Percentiles rank a stretch among this genome's conserved stretches.
These are phyloP conservation scores for Lactifluus volemus DNA, from an alignment of 768 basidiomycete genomes.

Conservation along the genomic window DNA sequence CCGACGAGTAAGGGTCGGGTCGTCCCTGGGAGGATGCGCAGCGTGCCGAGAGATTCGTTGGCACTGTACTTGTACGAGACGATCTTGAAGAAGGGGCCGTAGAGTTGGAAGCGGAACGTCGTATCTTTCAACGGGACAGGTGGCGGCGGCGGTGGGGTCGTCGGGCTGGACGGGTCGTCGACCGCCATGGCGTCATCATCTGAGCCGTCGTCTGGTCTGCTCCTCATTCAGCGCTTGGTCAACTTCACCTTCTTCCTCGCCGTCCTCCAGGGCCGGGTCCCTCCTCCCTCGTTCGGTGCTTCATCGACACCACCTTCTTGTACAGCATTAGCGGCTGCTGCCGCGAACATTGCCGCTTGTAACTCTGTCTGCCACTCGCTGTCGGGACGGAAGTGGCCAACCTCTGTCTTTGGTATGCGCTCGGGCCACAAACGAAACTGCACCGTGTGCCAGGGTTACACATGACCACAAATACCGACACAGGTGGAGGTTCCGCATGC, in stretches of 20 bases:
- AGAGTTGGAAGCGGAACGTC: slow-evolving; percentile 19
- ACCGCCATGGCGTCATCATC: slow-evolving; percentile 10
- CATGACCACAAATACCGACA: slow-evolving; percentile 16
- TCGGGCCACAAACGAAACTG: slow-evolving; percentile 18
- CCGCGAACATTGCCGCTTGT: neutral
- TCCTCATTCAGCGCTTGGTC: neutral
- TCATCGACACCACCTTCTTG: neutral
- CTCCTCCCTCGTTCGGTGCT: too few relatives aligned
- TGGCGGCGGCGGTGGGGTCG: neutral
- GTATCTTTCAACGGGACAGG: slow-evolving; percentile 10
- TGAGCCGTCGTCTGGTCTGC: neutral
- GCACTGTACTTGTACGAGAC: neutral
- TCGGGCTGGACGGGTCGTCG: neutral
- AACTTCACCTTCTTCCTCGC: slow-evolving; percentile 10
- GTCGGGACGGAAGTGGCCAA: slow-evolving; percentile 8
- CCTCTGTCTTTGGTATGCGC: slow-evolving; percentile 10
- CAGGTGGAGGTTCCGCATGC: slow-evolving; percentile 12
- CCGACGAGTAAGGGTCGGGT: slow-evolving; percentile 10
- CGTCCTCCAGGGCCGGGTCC: neutral
- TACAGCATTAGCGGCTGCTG: neutral
- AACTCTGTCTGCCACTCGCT: slow-evolving; percentile 12
- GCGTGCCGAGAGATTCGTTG: neutral
- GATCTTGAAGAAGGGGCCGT: slow-evolving; percentile 16
- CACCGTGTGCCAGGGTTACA: slow-evolving; percentile 14
- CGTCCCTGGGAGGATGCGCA: slow-evolving; percentile 15